Evolutionary conservation across 495 filamentous ascomycete genomes (phyloP).

Genomic region (Aspergillus incahuasiensis): DNA sequence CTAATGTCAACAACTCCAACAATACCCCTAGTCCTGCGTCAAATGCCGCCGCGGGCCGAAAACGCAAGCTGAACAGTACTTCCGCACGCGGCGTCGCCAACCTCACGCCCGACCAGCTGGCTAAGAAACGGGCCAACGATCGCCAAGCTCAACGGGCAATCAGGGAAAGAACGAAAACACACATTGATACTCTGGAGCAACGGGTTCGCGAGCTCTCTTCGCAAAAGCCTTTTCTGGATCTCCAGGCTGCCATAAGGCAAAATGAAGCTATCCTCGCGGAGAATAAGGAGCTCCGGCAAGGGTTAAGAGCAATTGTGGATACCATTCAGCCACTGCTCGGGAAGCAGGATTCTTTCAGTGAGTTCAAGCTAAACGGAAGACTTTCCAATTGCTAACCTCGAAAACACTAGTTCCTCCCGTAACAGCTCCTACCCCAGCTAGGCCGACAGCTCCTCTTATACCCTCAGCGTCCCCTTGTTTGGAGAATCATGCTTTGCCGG

Average conservation of each 20-base stretch:
- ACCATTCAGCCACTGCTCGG: constrained; percentile 60
- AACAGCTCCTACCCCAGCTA: constrained; percentile 12
- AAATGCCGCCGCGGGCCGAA: constrained; percentile 33
- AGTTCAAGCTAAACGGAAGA: neutral
- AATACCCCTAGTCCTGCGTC: constrained; percentile 19
- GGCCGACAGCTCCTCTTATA: constrained; percentile 18
- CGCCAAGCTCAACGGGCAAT: constrained; percentile 85
- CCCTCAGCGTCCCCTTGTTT: constrained; percentile 24
- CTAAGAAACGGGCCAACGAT: constrained; percentile 82
- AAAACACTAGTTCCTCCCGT: constrained; percentile 6
- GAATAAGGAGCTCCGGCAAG: constrained; percentile 62
- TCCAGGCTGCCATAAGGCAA: constrained; percentile 62
- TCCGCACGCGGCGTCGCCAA: constrained; percentile 68
- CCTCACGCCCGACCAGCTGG: constrained; percentile 66
- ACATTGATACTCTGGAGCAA: constrained; percentile 72
- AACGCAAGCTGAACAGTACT: constrained; percentile 45
- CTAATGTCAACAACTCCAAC: constrained; percentile 6
- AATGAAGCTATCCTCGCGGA: constrained; percentile 68
- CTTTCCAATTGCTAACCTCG: neutral
- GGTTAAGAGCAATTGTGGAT: constrained; percentile 54
- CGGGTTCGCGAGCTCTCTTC: constrained; percentile 66
- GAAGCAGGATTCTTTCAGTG: constrained; percentile 28
- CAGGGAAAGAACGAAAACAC: constrained; percentile 72
- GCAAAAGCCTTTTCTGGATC: constrained; percentile 74
- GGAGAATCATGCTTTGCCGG: constrained; percentile 21